Conservation (phyloP, 1,284 basidiomycete species). For the Ganoderma meredithae region DNA sequence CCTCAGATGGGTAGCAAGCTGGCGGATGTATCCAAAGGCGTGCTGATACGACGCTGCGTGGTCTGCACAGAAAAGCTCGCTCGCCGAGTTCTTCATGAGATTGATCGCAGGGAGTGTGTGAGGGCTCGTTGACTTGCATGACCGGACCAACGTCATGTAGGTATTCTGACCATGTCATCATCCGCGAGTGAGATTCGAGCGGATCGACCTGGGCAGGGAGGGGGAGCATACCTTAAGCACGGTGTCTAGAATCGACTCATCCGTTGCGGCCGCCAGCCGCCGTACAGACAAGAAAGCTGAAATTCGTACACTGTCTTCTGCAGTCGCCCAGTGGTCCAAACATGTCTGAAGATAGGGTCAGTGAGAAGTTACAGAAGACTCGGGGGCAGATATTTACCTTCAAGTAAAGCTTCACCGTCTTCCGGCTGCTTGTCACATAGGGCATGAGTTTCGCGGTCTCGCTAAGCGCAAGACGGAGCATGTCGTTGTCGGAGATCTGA, state of each 20-base stretch:
- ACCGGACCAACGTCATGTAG: slow-evolving; percentile 86
- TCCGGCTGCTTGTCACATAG: slow-evolving; percentile 84
- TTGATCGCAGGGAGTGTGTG: slow-evolving; percentile 95
- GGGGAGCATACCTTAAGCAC: slow-evolving; percentile 78
- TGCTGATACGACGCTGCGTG: slow-evolving; percentile 88
- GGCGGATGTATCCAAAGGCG: slow-evolving; percentile 96
- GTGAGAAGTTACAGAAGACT: background rate
- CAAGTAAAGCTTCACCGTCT: slow-evolving; percentile 84
- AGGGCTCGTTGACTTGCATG: slow-evolving; percentile 82
- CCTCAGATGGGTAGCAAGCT: slow-evolving; percentile 92
- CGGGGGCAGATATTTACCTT: slow-evolving; percentile 48
- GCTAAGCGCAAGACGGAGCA: slow-evolving; percentile 75
- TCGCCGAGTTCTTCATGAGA: slow-evolving; percentile 98
- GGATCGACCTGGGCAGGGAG: background rate
- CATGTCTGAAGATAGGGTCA: slow-evolving; percentile 56
- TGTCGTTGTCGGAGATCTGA: slow-evolving; percentile 76
- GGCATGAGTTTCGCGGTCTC: slow-evolving; percentile 91
- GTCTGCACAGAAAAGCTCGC: slow-evolving; percentile 88
- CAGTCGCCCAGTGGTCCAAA: slow-evolving; percentile 84
- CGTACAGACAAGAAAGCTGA: slow-evolving; percentile 90
- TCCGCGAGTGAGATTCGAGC: background rate
- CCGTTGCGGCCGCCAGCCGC: slow-evolving; percentile 80
- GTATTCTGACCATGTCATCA: slow-evolving; percentile 61
- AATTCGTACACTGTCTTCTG: slow-evolving; percentile 85
- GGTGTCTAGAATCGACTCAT: slow-evolving; percentile 85